Base-by-base conservation (phyloP, 306 rosid species). In the Cotoneaster glaucophyllus region DNA sequence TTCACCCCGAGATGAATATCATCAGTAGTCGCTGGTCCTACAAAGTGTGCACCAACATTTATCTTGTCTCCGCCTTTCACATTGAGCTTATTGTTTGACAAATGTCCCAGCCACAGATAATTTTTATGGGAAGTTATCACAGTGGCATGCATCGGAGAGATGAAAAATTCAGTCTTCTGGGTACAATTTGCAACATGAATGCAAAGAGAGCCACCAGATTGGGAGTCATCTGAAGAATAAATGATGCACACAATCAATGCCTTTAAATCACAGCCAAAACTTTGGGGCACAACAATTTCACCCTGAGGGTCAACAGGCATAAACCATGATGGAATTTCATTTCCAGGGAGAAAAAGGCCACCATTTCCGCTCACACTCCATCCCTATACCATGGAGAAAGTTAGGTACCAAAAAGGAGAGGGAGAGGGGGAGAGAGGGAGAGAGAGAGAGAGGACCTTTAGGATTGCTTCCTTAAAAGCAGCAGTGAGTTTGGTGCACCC, bases 371-470 rank as follows among this genome's bases (percentile, higher is more conserved):
- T 11, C 2, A 24, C 13, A 5, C 8, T 3, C 63, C 72, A 73
- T 68, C 34, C 77, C 85, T 82, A 44, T 50, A 73, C 9, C 14
- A 81, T 11, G 4, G 80, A 11, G 0, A 4, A 31, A 43, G 25
- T 8, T 4, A 0, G 1, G 1, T 11, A 1, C 25, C 1, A 25
- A 3, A 24, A 24, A 26, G 8, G 14, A 28, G 29, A 28, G 29
- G 2, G 29, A 28, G 13, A 25, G 1, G 13, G 12, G 1, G 69
- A n/a, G 18, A n/a, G 70, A 11, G 29, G 5, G 56, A 39, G 54
- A n/a, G 34, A 67, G 67, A 62, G 37, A 28, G 67, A 63, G 71
- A 24, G 34, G 24, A 83, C 84, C 82, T 69, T 67, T 8, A 68
- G 39, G 44, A 84, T 41, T 4, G 67, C 24, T 73, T 19, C 50